phyloP scores from a whole-genome alignment of 2,329 filamentous ascomycete species.

The Verticillium nonalfalfae region DNA sequence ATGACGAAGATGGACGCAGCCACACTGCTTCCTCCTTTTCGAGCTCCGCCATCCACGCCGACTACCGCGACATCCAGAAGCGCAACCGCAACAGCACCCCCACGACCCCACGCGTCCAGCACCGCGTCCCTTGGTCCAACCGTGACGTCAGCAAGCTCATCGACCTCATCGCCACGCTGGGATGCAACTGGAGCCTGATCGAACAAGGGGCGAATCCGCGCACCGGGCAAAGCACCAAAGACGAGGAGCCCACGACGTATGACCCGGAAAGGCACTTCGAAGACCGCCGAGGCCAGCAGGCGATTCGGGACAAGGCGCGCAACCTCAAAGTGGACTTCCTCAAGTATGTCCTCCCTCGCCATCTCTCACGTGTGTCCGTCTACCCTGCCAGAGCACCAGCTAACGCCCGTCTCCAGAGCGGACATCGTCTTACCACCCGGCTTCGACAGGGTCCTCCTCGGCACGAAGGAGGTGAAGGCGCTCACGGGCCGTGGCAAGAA shows the following conservation, averaged over 20 bases:
- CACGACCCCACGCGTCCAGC: constrained; percentile 22
- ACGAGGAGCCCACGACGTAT: constrained; percentile 6
- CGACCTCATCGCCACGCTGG: constrained; percentile 28
- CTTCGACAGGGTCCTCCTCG: constrained; percentile 44
- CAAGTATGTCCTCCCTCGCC: constrained; percentile 20
- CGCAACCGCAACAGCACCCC: constrained; percentile 14
- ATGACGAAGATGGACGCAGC: not conserved
- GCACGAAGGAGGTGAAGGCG: constrained; percentile 39
- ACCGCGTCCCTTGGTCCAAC: constrained; percentile 33
- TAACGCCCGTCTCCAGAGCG: constrained; percentile 15
- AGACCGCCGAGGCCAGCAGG: constrained; percentile 43
- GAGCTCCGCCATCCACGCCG: constrained; percentile 1
- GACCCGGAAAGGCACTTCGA: constrained; percentile 29
- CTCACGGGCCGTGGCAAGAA: constrained; percentile 39
- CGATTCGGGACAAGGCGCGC: constrained; percentile 52
- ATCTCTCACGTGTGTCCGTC: no score
- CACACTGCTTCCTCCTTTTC: not conserved
- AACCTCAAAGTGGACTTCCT: constrained; percentile 48
- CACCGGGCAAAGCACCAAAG: not conserved
- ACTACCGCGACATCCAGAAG: constrained; percentile 16
- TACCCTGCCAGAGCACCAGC: not conserved
- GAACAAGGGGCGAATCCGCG: constrained; percentile 15
- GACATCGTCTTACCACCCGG: constrained; percentile 36
- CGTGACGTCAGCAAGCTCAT: constrained; percentile 35
- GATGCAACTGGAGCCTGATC: constrained; percentile 32